A percentile compares a stretch with the other conserved stretches of the same genome.
Conservation (phyloP, 768 basidiomycete species). For the Suillus luteus region DNA sequence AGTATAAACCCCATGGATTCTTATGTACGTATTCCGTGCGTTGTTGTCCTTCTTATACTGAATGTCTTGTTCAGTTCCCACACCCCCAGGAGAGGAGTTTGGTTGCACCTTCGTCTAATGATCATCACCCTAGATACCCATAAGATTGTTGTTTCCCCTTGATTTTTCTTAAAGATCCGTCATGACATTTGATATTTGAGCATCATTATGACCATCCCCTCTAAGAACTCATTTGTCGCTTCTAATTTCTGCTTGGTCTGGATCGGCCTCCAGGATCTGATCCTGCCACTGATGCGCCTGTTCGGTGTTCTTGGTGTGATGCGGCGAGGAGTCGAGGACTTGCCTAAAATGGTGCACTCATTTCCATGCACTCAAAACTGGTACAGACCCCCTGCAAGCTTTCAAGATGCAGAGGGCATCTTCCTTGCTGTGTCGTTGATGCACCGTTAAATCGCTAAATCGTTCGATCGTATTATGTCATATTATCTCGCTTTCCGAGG, state of each 20-base stretch:
- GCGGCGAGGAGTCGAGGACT: slow-evolving; percentile 24
- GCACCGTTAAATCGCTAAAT: slow-evolving; percentile 3
- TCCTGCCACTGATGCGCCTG: slow-evolving; percentile 40
- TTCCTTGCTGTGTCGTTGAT: slow-evolving; percentile 31
- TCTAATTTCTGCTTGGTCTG: slow-evolving; percentile 44
- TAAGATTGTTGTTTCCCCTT: slow-evolving; percentile 38
- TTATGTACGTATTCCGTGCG: slow-evolving; percentile 51
- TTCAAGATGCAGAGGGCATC: slow-evolving; percentile 24
- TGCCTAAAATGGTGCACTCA: slow-evolving; percentile 38
- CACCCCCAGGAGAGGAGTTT: slow-evolving; percentile 49
- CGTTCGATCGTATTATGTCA: slow-evolving; percentile 19
- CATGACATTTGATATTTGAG: slow-evolving; percentile 47
- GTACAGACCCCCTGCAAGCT: slow-evolving; percentile 25
- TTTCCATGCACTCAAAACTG: slow-evolving; percentile 37
- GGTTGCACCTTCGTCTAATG: slow-evolving; percentile 50
- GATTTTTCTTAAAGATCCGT: slow-evolving; percentile 38
- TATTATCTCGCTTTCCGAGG: slow-evolving; percentile 37
- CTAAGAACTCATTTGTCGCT: slow-evolving; percentile 45
- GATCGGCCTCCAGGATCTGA: slow-evolving; percentile 40
- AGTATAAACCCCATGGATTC: slow-evolving; percentile 59
- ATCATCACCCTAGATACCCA: slow-evolving; percentile 54
- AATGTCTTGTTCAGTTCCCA: slow-evolving; percentile 34
- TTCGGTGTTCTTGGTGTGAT: slow-evolving; percentile 32
- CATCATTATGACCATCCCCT: slow-evolving; percentile 47
- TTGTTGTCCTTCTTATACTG: slow-evolving; percentile 10